Base-by-base conservation (phyloP, 331 rosid species). In the Dryas integrifolia region DNA sequence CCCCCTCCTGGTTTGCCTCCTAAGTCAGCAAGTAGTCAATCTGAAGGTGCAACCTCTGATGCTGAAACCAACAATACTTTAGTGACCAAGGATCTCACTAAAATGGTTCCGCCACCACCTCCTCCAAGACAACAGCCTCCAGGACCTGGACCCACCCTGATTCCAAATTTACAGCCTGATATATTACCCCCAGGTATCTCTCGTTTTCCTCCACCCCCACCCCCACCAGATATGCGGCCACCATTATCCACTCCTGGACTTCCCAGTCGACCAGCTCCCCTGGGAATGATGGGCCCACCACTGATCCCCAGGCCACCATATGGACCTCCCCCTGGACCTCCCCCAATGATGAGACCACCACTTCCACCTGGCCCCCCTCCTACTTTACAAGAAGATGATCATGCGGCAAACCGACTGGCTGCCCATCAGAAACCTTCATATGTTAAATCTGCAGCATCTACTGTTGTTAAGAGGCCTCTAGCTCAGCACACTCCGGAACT, bases 401-500 rank as follows among this genome's bases (percentile, higher is more conserved):
- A 81, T 76, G 24, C 58, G 53, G 81, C 83, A 78, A 51, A 18
- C 45, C 80, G 81, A 83, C 81, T 72, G 16, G 69, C 72, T 58
- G 91, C 56, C 45, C 86, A 89, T 57, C 97, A 83, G 73, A 95
- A 86, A 83, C 99, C 97, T 48, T 95, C 99, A 2, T 92, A 89
- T 90, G 85, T 95, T 35, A 95, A 95, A 77, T 92, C 96, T 74
- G 99, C 99, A 67, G 97, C 97, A 43, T 90, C 99, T 70, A 95
- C 99, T 43, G 99, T 95, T 71, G 96, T 95, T 72, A 95, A 90
- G 85, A 86, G 96, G 73, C 99, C 99, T 57, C 82, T 95, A 50
- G 99, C 99, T 72, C 99, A 95, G 89, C 99, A 95, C 87, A 95
- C 96, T 75, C 99, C 99, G 49, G 99, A 95, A 77, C 99, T 95